Conservation (phyloP, 1,284 basidiomycete species). For the Moesziomyces parantarcticus region DNA sequence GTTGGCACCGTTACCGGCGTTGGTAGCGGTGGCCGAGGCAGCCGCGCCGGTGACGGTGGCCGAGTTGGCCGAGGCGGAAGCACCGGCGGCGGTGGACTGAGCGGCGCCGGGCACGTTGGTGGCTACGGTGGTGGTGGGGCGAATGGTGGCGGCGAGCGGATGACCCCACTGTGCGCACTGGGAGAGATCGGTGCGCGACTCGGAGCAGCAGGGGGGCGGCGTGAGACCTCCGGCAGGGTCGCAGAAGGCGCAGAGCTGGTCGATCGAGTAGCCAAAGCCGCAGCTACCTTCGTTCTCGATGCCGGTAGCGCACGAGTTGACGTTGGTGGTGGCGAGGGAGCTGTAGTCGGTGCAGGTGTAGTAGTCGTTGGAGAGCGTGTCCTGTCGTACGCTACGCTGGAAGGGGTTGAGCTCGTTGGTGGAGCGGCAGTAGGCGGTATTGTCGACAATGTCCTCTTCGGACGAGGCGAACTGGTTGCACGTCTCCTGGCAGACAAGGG, state of each 20-base stretch:
- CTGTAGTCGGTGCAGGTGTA: conserved; percentile 68
- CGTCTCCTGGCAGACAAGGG: conserved; percentile 63
- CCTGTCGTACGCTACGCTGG: conserved; percentile 55
- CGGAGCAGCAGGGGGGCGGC: conserved; percentile 56
- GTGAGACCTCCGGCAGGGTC: conserved; percentile 53
- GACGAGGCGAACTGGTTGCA: conserved; percentile 54
- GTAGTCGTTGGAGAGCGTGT: conserved; percentile 68
- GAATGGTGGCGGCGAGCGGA: conserved; percentile 52
- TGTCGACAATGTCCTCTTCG: conserved; percentile 55
- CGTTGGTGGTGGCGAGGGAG: conserved; percentile 68
- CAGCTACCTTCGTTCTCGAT: conserved; percentile 70
- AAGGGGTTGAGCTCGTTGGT: conserved; percentile 50
- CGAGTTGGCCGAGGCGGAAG: conserved; percentile 23
- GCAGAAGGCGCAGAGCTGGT: conserved; percentile 69
- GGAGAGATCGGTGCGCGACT: conserved; percentile 52
- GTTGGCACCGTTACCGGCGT: not conserved
- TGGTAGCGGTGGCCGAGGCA: conserved; percentile 13
- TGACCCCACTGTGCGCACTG: conserved; percentile 56
- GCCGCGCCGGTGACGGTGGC: conserved; percentile 26
- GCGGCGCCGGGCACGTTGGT: conserved; percentile 35
- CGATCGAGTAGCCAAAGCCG: conserved; percentile 68
- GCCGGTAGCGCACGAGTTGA: conserved; percentile 68
- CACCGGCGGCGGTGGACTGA: conserved; percentile 18
- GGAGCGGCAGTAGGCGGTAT: conserved; percentile 56
- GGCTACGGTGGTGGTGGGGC: conserved; percentile 46